Percentiles rank a stretch among this genome's conserved stretches.
Evolutionary conservation across 1,139 yeast genomes (phyloP).

Genomic region (Magnusiomyces fungicola): DNA sequence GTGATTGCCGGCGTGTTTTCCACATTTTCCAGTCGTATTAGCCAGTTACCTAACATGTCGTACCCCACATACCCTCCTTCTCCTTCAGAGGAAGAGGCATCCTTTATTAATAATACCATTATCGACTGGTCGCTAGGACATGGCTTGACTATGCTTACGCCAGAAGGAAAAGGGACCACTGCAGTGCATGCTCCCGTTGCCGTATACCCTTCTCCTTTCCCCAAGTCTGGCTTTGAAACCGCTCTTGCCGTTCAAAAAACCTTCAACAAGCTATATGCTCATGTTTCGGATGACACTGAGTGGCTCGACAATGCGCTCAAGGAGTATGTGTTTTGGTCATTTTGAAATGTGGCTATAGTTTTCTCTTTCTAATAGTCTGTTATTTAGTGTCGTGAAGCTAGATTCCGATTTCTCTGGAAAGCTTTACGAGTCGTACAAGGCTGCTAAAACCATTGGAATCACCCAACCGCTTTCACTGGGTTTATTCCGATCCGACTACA

Average conservation of each 20-base stretch:
- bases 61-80: conserved; percentile 14
- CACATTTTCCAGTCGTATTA: too few species aligned
- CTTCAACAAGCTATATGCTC: conserved; percentile 69
- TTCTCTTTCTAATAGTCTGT: conserved; percentile 15
- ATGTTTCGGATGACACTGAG: conserved; percentile 45
- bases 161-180: conserved; percentile 33
- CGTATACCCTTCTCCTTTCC: conserved; percentile 83
- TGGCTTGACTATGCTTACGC: conserved; percentile 75
- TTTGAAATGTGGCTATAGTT: background rate
- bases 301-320: conserved; percentile 58
- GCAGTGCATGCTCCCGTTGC: conserved; percentile 81
- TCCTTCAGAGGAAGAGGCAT: conserved; percentile 9
- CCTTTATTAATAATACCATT: conserved; percentile 25
- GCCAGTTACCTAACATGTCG: too few species aligned
- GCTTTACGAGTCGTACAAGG: conserved; percentile 41
- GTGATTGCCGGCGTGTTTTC: too few species aligned
- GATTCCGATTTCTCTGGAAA: conserved; percentile 80
- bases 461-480: conserved; percentile 74
- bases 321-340: conserved; percentile 28
- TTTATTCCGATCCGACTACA: conserved; percentile 82
- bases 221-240: conserved; percentile 53
- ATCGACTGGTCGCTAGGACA: conserved; percentile 73
- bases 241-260: conserved; percentile 62
- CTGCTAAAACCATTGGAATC: conserved; percentile 35
- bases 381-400: conserved; percentile 32